Evolutionary conservation across 129 eudicot species (phyloP).

Genomic region (Kitagawia praeruptora): DNA sequence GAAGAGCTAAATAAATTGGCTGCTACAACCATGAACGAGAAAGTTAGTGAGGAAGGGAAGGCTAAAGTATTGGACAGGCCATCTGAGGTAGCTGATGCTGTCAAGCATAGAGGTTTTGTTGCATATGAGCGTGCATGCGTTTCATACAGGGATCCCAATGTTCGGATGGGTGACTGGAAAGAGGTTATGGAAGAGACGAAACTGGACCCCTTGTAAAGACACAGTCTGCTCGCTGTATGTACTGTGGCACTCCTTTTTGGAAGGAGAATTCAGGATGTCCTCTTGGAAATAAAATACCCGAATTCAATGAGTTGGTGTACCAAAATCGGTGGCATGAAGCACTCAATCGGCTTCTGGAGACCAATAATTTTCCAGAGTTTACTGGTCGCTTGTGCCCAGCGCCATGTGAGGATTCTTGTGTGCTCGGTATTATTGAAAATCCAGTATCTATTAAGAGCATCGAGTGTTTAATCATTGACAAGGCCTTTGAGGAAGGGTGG

Average conservation of each 20-base stretch:
- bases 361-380: constrained; percentile 97
- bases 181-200: constrained; percentile 88
- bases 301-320: constrained; percentile 90
- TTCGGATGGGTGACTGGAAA: constrained; percentile 76
- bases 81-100: constrained; percentile 61
- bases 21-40: constrained; percentile 28
- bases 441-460: constrained; percentile 92
- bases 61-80: constrained; percentile 48
- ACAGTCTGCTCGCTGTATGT: constrained; percentile 97
- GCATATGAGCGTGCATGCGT: constrained; percentile 87
- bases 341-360: constrained; percentile 85
- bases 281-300: constrained; percentile 96
- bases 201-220: constrained; percentile 82
- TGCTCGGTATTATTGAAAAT: constrained; percentile 94
- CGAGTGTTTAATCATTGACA: constrained; percentile 91
- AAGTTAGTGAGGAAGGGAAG: constrained; percentile 31
- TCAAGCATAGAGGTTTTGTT: constrained; percentile 83
- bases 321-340: constrained; percentile 99
- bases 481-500: constrained; percentile 98
- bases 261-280: constrained; percentile 98
- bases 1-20: constrained; percentile 89
- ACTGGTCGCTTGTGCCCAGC: constrained; percentile 99
- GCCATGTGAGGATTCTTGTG: constrained; percentile 98
- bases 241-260: constrained; percentile 97
- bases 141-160: constrained; percentile 73